Evolutionary conservation across 768 basidiomycete species (phyloP).

Genomic region (Serendipita sp.): DNA sequence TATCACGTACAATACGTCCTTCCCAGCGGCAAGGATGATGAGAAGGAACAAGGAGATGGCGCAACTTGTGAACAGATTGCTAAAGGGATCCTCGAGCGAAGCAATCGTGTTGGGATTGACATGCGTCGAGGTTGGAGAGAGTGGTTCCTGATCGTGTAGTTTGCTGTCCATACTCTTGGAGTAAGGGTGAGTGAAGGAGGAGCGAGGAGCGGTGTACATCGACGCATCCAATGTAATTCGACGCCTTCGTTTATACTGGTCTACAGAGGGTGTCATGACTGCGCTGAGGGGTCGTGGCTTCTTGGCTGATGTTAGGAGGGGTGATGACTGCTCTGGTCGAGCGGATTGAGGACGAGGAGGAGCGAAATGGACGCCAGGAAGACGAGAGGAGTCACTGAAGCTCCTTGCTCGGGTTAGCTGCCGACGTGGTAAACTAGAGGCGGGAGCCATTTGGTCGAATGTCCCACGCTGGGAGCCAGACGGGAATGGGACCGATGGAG

Average conservation of each 20-base stretch:
- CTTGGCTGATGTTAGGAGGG: too few relatives aligned
- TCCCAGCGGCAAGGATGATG: background rate
- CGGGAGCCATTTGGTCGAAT: background rate
- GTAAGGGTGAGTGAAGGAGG: too few relatives aligned
- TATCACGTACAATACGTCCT: constrained; percentile 4
- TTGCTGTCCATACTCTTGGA: too few relatives aligned
- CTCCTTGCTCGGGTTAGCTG: background rate
- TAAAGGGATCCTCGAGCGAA: background rate
- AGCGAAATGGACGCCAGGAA: background rate
- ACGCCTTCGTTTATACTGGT: too few relatives aligned
- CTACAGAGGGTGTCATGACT: too few relatives aligned
- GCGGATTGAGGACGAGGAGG: background rate
- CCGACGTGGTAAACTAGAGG: background rate
- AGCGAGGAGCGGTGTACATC: too few relatives aligned
- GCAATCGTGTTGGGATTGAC: too few relatives aligned
- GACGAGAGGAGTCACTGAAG: background rate
- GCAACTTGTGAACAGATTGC: background rate
- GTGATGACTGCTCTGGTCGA: too few relatives aligned
- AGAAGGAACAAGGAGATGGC: background rate
- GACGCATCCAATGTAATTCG: too few relatives aligned
- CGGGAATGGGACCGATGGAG: background rate
- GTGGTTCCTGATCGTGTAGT: too few relatives aligned
- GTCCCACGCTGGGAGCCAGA: background rate
- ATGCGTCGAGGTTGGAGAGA: too few relatives aligned
- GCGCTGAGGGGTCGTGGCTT: too few relatives aligned